Evolutionary conservation across 805 yeast species (phyloP), one percentile per base, ranked within the genome.

Genomic region (Novakomyces olei): DNA sequence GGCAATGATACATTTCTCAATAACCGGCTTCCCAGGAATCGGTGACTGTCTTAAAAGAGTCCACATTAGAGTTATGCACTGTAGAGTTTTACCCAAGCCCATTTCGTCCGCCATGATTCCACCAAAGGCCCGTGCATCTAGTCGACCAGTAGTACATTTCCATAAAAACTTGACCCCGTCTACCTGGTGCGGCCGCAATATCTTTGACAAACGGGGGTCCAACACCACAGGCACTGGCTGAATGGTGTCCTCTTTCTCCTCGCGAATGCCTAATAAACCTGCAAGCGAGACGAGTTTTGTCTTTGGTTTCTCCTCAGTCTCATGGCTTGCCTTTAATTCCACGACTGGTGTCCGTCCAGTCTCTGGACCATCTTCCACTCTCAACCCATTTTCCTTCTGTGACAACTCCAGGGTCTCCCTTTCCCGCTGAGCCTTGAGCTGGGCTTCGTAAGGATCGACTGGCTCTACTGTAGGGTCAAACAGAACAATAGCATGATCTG

Each of bases 51-150:
- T 68, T 31, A 85, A 58, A 31, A 85, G 50, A 0, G 95, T 85
- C 96, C 96, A 85, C 77, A 83, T 63, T 20, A 85, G 58, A 0
- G 94, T 63, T 22, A 85, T 63, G 50, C 96, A 85, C 49, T 80
- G 94, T 17, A 80, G 58, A 1, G 94, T 80, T 48, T 80, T 80
- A 17, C 94, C 94, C 26, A 80, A 58, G 3, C 94, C 95, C 95
- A 81, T 81, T 51, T 78, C 95, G 54, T 81, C 95, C 0, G 95
- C 95, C 96, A 85, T 85, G 32, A 85, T 85, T 47, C 95, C 85
- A 2, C 98, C 98, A 45, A 75, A 69, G 0, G 95, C 95, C 22
- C 74, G 61, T 1, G 44, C 43, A 23, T 57, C 55, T 7, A 57
- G 39, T 22, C 83, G 53, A 0, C 98, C 98, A 1, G 94, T 65